These are phyloP conservation scores for Colletotrichum phormii DNA, from an alignment of 2,329 filamentous ascomycete species.

Conservation along the genomic window DNA sequence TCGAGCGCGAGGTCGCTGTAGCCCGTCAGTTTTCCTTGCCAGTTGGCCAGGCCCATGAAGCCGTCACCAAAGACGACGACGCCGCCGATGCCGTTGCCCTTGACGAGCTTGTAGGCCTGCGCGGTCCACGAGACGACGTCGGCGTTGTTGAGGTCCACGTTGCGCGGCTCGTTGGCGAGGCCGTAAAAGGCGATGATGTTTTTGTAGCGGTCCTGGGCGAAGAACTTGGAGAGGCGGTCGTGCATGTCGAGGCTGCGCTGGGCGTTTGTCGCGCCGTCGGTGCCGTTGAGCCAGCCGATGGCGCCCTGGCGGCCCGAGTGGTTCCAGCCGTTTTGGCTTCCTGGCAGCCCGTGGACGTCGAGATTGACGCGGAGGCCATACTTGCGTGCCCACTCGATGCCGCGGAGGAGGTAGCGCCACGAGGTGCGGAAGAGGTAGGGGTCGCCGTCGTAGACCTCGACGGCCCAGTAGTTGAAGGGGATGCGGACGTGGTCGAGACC, in stretches of 20 bases:
- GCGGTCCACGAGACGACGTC: constrained; percentile 85
- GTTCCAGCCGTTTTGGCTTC: constrained; percentile 98
- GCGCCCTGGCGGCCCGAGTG: constrained; percentile 86
- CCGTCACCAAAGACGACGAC: constrained; percentile 91
- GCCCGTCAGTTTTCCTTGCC: constrained; percentile 84
- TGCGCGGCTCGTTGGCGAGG: constrained; percentile 92
- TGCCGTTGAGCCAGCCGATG: constrained; percentile 93
- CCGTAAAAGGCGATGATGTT: constrained; percentile 95
- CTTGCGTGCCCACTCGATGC: constrained; percentile 93
- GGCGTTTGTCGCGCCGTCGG: constrained; percentile 80
- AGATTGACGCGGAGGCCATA: constrained; percentile 93
- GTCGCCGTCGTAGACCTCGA: constrained; percentile 85
- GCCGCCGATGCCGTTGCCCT: constrained; percentile 79
- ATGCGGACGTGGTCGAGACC: constrained; percentile 98
- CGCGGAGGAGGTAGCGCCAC: constrained; percentile 93
- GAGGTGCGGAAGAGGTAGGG: constrained; percentile 88
- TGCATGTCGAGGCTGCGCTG: constrained; percentile 89
- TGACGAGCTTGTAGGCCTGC: constrained; percentile 77
- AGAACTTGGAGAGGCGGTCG: constrained; percentile 88
- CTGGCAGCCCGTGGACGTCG: constrained; percentile 90
- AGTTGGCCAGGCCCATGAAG: constrained; percentile 90
- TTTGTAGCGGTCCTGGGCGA: constrained; percentile 90
- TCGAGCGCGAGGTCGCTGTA: constrained; percentile 86
- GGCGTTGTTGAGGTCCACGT: constrained; percentile 76
- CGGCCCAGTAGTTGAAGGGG: constrained; percentile 94